Evolutionary conservation across 2,329 filamentous ascomycete species (phyloP).

Genomic region (Trichophyton equinum): DNA sequence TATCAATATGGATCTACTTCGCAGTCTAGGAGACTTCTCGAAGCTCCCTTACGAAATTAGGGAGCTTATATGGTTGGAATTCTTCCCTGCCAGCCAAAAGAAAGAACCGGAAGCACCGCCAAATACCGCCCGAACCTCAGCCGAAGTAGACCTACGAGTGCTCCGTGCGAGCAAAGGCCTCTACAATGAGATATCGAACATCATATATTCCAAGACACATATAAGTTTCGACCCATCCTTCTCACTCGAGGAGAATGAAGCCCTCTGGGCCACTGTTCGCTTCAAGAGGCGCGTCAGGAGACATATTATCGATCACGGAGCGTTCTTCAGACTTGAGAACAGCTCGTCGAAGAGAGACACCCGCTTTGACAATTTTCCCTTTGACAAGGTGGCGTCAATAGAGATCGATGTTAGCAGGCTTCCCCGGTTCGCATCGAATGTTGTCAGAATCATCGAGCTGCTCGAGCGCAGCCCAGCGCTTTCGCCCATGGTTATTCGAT

Average conservation of each 20-base stretch:
- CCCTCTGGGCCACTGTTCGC: neutral
- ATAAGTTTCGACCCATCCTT: neutral
- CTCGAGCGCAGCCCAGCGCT: too few species aligned
- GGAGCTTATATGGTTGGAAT: conserved; percentile 2
- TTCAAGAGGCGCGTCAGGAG: neutral
- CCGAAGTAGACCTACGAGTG: neutral
- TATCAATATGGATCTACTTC: too few species aligned
- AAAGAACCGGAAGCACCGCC: neutral
- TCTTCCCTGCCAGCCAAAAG: neutral
- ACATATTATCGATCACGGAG: neutral
- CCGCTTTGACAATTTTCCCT: neutral
- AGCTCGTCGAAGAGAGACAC: neutral
- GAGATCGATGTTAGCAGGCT: neutral
- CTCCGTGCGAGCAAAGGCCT: neutral
- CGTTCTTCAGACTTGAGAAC: neutral
- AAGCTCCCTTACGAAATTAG: conserved; percentile 4
- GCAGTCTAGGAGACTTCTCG: neutral
- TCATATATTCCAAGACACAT: neutral
- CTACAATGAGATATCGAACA: neutral
- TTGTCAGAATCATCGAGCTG: too few species aligned
- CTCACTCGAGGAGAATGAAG: neutral
- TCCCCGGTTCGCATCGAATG: neutral
- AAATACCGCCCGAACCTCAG: neutral
- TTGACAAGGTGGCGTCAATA: neutral
- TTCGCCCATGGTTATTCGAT: too few species aligned